A percentile compares a stretch with the other conserved stretches of the same genome.
Conservation (phyloP, 306 rosid species). For the Lathyrus oleraceus region DNA sequence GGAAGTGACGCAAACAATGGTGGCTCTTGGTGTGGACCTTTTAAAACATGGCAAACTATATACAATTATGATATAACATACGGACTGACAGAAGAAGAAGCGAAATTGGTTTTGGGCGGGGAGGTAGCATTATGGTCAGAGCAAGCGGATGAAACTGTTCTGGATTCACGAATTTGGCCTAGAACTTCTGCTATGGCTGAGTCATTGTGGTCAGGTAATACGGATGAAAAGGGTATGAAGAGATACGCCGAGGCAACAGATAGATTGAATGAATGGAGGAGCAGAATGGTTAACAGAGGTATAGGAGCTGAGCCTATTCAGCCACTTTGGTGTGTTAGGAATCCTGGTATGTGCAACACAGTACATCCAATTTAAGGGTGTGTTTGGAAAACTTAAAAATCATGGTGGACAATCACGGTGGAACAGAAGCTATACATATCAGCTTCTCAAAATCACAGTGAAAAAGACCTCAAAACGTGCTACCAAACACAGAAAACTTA, state of each 20-base stretch:
- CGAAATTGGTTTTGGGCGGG: slow-evolving; percentile 84
- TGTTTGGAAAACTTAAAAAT: background rate
- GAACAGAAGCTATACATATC: background rate
- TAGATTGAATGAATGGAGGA: slow-evolving; percentile 83
- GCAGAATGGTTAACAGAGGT: slow-evolving; percentile 74
- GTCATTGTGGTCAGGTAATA: slow-evolving; percentile 83
- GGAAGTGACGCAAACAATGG: slow-evolving; percentile 43
- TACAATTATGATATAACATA: slow-evolving; percentile 73
- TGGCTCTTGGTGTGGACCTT: slow-evolving; percentile 90
- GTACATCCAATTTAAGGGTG: slow-evolving; percentile 34
- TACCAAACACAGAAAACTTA: background rate
- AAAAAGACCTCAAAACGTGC: too few relatives aligned
- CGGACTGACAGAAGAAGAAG: slow-evolving; percentile 66
- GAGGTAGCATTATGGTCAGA: slow-evolving; percentile 90
- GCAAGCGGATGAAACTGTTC: slow-evolving; percentile 73
- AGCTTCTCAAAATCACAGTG: background rate
- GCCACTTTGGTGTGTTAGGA: slow-evolving; percentile 83
- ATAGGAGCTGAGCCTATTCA: slow-evolving; percentile 88
- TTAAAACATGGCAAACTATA: slow-evolving; percentile 83
- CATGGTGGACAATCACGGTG: background rate
- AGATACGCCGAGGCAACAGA: slow-evolving; percentile 78
- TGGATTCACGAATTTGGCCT: slow-evolving; percentile 84
- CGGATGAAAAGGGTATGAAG: slow-evolving; percentile 58
- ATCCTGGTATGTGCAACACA: slow-evolving; percentile 84
- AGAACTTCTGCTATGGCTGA: slow-evolving; percentile 80